phyloP scores from a whole-genome alignment of 1,284 basidiomycete genomes.

The Leccinum pseudoinsigne region DNA sequence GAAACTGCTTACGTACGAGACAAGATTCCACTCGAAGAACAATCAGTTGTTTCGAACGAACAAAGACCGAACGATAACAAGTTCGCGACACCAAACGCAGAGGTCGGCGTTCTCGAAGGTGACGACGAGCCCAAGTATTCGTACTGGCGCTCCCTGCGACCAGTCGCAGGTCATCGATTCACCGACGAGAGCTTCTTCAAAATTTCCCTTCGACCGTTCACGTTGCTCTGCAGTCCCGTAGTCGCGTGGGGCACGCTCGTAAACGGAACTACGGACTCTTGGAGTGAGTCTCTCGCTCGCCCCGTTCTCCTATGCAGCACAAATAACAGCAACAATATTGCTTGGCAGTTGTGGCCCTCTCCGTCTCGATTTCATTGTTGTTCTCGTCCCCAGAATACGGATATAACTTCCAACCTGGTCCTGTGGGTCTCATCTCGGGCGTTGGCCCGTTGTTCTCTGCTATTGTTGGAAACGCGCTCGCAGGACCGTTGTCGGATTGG shows the following conservation, averaged over 20 bases:
- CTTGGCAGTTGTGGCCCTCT: background rate
- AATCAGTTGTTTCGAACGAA: background rate
- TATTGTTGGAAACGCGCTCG: background rate
- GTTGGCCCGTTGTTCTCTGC: background rate
- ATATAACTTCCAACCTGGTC: background rate
- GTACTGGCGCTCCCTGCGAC: background rate
- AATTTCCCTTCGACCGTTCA: background rate
- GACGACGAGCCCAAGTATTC: background rate
- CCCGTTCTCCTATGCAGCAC: background rate
- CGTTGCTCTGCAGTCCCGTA: background rate
- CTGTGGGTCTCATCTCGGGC: background rate
- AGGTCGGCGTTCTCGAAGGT: background rate
- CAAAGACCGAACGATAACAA: background rate
- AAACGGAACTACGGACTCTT: background rate
- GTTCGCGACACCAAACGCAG: background rate
- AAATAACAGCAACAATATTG: background rate
- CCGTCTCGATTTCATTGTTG: background rate
- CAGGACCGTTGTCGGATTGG: conserved; percentile 1
- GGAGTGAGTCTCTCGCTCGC: background rate
- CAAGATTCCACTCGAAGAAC: background rate
- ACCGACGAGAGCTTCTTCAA: background rate
- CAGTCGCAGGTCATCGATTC: background rate
- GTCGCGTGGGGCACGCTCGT: background rate
- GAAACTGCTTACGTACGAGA: conserved; percentile 1
- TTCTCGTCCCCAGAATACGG: background rate